Percentiles rank a stretch among this genome's conserved stretches.
These are phyloP conservation scores for Phytophthora hibernalis DNA, from an alignment of 352 stramenopile species.

Conservation along the genomic window DNA sequence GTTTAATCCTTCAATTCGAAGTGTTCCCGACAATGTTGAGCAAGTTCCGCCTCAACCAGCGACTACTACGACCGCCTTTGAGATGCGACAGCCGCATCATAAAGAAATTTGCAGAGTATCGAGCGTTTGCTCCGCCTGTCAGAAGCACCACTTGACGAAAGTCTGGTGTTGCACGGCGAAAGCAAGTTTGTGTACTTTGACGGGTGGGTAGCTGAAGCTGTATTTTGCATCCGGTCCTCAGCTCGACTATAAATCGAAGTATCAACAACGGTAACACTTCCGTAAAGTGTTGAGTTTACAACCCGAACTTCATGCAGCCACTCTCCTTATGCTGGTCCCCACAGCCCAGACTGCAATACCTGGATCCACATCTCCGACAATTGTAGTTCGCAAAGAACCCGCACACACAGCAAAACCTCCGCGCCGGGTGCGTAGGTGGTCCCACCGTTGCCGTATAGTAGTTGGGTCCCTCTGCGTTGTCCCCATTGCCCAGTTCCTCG, in stretches of 20 bases:
- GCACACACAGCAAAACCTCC: constrained; percentile 89
- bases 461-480: constrained; percentile 46
- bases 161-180: too few species aligned
- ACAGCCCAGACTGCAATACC: constrained; percentile 85
- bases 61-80: background rate
- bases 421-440: constrained; percentile 61
- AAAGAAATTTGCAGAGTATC: background rate
- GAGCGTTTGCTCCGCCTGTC: background rate
- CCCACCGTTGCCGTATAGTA: constrained; percentile 78
- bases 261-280: too few species aligned
- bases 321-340: constrained; percentile 91
- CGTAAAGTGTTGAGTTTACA: constrained; percentile 34
- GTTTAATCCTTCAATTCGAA: constrained; percentile 10
- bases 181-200: too few species aligned
- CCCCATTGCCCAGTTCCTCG: constrained; percentile 63
- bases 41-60: background rate
- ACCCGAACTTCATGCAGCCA: constrained; percentile 90
- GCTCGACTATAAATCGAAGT: too few species aligned
- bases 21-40: background rate
- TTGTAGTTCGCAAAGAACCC: constrained; percentile 83
- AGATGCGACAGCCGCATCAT: background rate
- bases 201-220: too few species aligned
- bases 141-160: background rate
- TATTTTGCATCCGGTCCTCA: too few species aligned
- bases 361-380: constrained; percentile 63